phyloP scores from a whole-genome alignment of 345 rosid species.

The Orychophragmus violaceus region DNA sequence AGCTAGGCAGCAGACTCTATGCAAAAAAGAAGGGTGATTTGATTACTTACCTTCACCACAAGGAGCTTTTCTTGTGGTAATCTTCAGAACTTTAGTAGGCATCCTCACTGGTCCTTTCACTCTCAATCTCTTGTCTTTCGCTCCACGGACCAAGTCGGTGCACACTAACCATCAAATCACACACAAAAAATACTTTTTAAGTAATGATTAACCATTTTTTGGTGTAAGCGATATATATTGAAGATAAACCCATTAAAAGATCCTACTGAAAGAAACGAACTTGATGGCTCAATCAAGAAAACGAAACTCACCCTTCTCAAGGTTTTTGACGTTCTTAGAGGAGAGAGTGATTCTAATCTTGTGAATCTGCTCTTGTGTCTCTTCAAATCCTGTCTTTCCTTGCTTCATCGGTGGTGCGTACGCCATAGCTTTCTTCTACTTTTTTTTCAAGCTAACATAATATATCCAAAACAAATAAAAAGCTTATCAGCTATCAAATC shows the following conservation, averaged over 20 bases:
- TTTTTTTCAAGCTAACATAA: not conserved
- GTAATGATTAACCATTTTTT: conserved; percentile 16
- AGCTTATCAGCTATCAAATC: no score
- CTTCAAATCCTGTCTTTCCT: conserved; percentile 58
- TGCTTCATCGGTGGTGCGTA: conserved; percentile 43
- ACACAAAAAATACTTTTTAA: conserved; percentile 14
- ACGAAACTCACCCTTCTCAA: conserved; percentile 47
- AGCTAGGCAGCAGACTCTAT: not conserved
- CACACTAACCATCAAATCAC: conserved; percentile 28
- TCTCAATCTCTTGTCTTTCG: conserved; percentile 50
- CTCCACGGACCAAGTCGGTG: conserved; percentile 53
- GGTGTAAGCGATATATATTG: not conserved
- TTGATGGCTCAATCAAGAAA: not conserved
- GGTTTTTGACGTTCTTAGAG: conserved; percentile 66
- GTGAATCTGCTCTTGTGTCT: conserved; percentile 57
- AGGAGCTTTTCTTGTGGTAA: conserved; percentile 49
- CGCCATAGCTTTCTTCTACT: conserved; percentile 34
- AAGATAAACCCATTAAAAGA: not conserved
- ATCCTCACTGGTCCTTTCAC: conserved; percentile 61
- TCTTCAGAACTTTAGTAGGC: conserved; percentile 52
- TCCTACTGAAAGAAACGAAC: not conserved
- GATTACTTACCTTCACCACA: conserved; percentile 52
- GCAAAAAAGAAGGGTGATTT: not conserved
- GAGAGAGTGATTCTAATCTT: conserved; percentile 72
- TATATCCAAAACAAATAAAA: not conserved